Percentiles rank a stretch among this genome's conserved stretches.
Evolutionary conservation across 371 early-diverging fungal species (phyloP).

Genomic region (Nematocida sp.): DNA sequence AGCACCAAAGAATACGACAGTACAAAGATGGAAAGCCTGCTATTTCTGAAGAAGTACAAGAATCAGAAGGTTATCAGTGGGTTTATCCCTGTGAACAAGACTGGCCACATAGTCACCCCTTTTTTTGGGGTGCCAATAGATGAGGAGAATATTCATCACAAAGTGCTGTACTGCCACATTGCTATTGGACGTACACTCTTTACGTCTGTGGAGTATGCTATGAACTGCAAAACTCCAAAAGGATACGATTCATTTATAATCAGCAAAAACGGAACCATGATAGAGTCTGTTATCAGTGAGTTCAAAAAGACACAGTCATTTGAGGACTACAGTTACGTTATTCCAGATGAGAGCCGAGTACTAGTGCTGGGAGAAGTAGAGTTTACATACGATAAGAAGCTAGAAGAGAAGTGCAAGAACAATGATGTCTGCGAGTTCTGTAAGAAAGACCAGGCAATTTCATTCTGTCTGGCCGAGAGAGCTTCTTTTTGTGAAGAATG

Average conservation of each 20-base stretch:
- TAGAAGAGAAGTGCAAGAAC: slow-evolving; percentile 58
- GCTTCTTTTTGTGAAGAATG: slow-evolving; percentile 63
- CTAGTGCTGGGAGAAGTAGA: slow-evolving; percentile 60
- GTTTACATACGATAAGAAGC: slow-evolving; percentile 63
- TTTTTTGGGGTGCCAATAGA: slow-evolving; percentile 58
- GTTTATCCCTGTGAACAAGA: slow-evolving; percentile 19
- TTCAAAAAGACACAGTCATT: neutral
- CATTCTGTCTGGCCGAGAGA: slow-evolving; percentile 65
- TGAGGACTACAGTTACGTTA: slow-evolving; percentile 48
- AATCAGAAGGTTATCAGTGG: slow-evolving; percentile 52
- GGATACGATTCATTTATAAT: slow-evolving; percentile 61
- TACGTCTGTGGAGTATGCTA: slow-evolving; percentile 58
- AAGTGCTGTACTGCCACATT: slow-evolving; percentile 61
- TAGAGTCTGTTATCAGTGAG: slow-evolving; percentile 19
- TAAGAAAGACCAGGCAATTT: slow-evolving; percentile 31
- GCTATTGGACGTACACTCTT: slow-evolving; percentile 63
- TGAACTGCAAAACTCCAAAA: slow-evolving; percentile 53
- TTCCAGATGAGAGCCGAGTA: slow-evolving; percentile 60
- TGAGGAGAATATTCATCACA: slow-evolving; percentile 52
- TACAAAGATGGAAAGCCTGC: slow-evolving; percentile 13
- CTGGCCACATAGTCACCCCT: slow-evolving; percentile 40
- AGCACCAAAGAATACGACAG: slow-evolving; percentile 36
- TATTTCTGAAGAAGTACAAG: slow-evolving; percentile 58
- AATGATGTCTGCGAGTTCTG: slow-evolving; percentile 61
- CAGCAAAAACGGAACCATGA: neutral